Conservation (phyloP, 2,329 filamentous ascomycete genomes). For the Tolypocladium guangdongense region DNA sequence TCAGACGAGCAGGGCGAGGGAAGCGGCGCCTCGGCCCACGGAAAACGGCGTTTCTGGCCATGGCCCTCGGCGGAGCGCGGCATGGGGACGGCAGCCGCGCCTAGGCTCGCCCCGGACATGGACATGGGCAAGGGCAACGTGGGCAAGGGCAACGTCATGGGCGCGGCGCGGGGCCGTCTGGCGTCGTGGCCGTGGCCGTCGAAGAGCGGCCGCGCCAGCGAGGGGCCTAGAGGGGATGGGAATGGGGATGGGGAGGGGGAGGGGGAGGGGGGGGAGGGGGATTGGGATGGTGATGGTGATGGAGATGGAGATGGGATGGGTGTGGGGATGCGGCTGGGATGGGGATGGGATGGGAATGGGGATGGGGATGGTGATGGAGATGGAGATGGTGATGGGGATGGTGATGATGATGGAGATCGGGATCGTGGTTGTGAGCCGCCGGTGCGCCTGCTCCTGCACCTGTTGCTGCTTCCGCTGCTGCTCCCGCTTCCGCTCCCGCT, state of each 20-base stretch:
- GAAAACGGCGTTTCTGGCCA: conserved; percentile 8
- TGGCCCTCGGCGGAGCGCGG: conserved; percentile 8
- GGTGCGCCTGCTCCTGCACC: neutral
- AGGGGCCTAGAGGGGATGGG: no score
- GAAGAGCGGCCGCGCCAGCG: neutral
- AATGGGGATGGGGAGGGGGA: no score
- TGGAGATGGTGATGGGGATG: no score
- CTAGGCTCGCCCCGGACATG: neutral
- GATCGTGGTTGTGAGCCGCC: neutral
- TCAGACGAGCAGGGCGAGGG: conserved; percentile 27
- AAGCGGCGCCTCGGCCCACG: conserved; percentile 21
- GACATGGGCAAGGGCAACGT: neutral
- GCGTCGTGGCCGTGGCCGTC: neutral
- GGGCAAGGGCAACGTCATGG: conserved; percentile 3
- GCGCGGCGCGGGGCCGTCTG: neutral
- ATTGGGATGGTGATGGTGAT: neutral
- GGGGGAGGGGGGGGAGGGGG: neutral
- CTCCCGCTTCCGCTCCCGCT: neutral
- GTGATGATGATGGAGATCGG: no score
- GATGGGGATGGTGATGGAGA: neutral
- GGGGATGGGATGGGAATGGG: no score
- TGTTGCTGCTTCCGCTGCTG: neutral
- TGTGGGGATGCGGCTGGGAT: no score
- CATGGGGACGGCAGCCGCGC: conserved; percentile 5
- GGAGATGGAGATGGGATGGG: neutral